These are phyloP conservation scores for Nigrograna mackinnonii DNA, from an alignment of 2,329 filamentous ascomycete genomes.

Conservation along the genomic window DNA sequence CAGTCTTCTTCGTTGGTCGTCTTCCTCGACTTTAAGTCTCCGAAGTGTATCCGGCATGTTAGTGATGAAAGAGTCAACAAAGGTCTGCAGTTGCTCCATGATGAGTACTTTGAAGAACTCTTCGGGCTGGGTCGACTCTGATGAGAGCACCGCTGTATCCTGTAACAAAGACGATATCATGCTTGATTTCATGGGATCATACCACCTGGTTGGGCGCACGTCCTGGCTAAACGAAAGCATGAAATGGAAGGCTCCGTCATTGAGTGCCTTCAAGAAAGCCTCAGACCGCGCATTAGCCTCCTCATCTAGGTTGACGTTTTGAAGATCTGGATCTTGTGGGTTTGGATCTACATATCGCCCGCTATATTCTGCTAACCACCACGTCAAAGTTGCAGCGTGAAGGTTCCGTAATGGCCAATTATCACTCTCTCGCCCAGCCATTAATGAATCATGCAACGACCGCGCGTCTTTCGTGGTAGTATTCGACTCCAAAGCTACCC, in stretches of 20 bases:
- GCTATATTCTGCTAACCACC: conserved; percentile 94
- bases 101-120: conserved; percentile 72
- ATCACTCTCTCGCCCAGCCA: conserved; percentile 67
- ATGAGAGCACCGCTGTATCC: conserved; percentile 70
- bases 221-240: conserved; percentile 84
- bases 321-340: conserved; percentile 51
- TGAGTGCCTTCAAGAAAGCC: conserved; percentile 74
- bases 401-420: conserved; percentile 75
- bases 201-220: conserved; percentile 79
- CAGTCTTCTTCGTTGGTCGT: conserved; percentile 70
- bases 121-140: conserved; percentile 71
- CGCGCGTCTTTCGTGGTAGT: conserved; percentile 69
- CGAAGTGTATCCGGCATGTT: conserved; percentile 93
- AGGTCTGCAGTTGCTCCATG: conserved; percentile 81
- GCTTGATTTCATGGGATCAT: conserved; percentile 81
- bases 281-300: conserved; percentile 74
- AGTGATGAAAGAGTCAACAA: conserved; percentile 90
- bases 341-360: conserved; percentile 82
- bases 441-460: conserved; percentile 69
- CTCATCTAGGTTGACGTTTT: conserved; percentile 63
- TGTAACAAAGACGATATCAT: conserved; percentile 82
- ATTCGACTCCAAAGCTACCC: conserved; percentile 75
- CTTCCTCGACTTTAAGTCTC: conserved; percentile 83
- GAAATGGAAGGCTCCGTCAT: conserved; percentile 91
- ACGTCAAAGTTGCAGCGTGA: conserved; percentile 75